phyloP scores from a whole-genome alignment of 78 protist genomes.

The Parvularia atlantis region DNA sequence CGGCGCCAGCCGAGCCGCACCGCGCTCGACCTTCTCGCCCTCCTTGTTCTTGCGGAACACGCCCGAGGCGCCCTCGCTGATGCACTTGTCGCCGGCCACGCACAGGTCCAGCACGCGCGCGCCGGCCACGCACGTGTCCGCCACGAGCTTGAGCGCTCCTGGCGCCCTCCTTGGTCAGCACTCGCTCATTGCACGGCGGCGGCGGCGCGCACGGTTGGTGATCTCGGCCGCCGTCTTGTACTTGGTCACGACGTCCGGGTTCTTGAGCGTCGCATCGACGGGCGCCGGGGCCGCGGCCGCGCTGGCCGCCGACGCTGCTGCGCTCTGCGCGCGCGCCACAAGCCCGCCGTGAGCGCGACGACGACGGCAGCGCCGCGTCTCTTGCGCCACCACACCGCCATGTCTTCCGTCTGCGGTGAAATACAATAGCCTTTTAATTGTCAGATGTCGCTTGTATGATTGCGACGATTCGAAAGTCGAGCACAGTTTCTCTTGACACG shows the following conservation, averaged over 20 bases:
- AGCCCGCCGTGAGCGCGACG: no score
- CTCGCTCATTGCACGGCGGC: neutral
- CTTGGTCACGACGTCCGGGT: conserved; percentile 23
- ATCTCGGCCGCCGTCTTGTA: conserved; percentile 15
- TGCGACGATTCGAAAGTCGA: no score
- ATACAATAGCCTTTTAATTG: no score
- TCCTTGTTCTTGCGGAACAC: conserved; percentile 16
- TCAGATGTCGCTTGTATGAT: no score
- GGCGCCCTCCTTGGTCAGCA: neutral
- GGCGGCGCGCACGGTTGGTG: neutral
- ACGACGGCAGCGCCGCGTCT: no score
- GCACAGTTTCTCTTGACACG: no score
- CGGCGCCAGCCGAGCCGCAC: neutral
- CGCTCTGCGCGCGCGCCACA: no score
- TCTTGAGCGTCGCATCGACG: no score
- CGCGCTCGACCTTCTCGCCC: conserved; percentile 1
- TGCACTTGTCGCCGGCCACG: neutral
- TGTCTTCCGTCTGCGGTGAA: no score
- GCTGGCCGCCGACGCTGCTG: no score
- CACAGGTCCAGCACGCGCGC: neutral
- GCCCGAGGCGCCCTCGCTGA: conserved; percentile 1
- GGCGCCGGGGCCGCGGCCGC: no score
- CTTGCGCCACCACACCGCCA: no score
- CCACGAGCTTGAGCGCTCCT: neutral
- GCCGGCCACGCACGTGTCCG: neutral